Evolutionary conservation across 163 green algal genomes (phyloP).

Genomic region (Volvox carteri): DNA sequence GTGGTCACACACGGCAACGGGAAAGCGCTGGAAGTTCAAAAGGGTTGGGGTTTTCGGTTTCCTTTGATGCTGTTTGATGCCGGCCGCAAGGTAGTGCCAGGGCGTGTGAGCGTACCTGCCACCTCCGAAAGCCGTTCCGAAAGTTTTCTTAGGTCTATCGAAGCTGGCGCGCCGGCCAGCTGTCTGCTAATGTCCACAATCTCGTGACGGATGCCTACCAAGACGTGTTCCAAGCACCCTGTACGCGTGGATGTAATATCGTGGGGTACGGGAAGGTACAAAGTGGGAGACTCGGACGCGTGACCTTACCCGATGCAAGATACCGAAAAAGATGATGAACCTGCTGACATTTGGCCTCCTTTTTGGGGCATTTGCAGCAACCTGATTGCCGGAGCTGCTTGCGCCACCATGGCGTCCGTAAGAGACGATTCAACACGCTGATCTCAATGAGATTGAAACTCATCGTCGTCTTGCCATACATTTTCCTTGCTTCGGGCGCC

Average conservation of each 20-base stretch:
- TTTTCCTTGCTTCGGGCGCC: background rate
- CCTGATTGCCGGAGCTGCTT: background rate
- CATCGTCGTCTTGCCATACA: constrained; percentile 8
- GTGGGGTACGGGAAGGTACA: too few species aligned
- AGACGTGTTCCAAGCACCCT: background rate
- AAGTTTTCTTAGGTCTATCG: background rate
- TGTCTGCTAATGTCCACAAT: background rate
- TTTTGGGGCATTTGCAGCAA: constrained; percentile 11
- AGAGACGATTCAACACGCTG: background rate
- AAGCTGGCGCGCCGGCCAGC: background rate
- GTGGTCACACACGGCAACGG: background rate
- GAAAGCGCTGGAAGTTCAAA: background rate
- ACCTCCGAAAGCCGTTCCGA: background rate
- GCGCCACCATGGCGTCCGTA: constrained; percentile 21
- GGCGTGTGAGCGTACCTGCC: background rate
- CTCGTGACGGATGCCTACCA: background rate
- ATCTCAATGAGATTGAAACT: constrained; percentile 13
- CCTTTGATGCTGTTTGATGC: too few species aligned
- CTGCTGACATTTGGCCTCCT: background rate
- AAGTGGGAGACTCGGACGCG: too few species aligned
- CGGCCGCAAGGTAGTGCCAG: too few species aligned
- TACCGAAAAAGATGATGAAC: constrained; percentile 22
- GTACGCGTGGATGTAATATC: too few species aligned
- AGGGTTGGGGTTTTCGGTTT: background rate
- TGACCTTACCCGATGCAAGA: constrained; percentile 10